Base-by-base conservation (phyloP, 2,329 filamentous ascomycete genomes). In the Chaetoscypha palmicola region DNA sequence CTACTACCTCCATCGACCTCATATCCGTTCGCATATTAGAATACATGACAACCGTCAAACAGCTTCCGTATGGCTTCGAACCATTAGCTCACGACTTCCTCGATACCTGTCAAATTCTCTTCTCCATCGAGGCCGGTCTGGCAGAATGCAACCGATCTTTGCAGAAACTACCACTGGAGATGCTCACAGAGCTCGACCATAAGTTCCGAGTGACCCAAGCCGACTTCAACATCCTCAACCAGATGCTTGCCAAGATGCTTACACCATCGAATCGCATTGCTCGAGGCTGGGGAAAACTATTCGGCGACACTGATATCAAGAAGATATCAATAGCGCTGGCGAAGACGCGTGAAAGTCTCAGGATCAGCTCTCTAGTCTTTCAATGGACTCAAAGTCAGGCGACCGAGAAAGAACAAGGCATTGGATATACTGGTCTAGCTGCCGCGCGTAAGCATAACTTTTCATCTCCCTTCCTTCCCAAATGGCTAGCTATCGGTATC, bases 91-190 rank as follows among this genome's bases (percentile, higher is more conserved):
- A 74, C 49, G 78, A 81, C 51, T 83, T 85, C 56, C 71, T 86
- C 46, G 79, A 84, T 44, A 76, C 78, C 4, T 81, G 76, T 59
- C 73, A 79, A 42, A 74, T 79, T 32, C 67, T 86, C 32, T 83
- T 79, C 69, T 74, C 77, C n/a, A 79, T 85, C 49, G 79, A 84
- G 61, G 73, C 77, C 17, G 81, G 81, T 4, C 68, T 86, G 41
- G 62, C 65, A n/a, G 73, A 79, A 53, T 72, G 68, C 34, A 62
- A 68, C 22, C 68, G 69, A 31, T 69, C 68, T 16, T 64, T 67
- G 12, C 73, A 76, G 51, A 65, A 68, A 12, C 70, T 84, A 14
- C 77, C 81, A 0, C 55, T 64, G 3, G 79, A 84, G 43, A 74
- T 83, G 61, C 68, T 76, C 22, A 64, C 69, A n/a, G 80, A 83